Percentiles rank a stretch among this genome's conserved stretches.
These are phyloP conservation scores for Wickerhamiella vanderwaltii DNA, from an alignment of 805 yeast genomes.

Conservation along the genomic window DNA sequence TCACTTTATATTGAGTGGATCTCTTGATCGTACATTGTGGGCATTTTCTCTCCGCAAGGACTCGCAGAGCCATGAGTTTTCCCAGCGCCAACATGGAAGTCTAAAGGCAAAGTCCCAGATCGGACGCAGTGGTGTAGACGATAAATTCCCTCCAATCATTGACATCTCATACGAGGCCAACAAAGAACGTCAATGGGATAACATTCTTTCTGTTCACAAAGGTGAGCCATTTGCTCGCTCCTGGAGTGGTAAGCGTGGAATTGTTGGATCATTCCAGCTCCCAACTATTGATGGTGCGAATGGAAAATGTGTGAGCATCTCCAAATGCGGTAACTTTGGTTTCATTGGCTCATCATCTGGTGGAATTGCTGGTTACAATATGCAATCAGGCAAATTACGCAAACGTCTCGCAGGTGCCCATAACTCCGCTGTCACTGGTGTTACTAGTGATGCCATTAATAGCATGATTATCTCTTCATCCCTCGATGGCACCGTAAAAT, in stretches of 20 bases:
- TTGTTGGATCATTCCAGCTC: constrained; percentile 64
- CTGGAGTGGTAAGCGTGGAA: constrained; percentile 71
- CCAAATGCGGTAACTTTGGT: constrained; percentile 93
- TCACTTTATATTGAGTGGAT: constrained; percentile 76
- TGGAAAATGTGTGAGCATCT: constrained; percentile 63
- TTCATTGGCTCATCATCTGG: constrained; percentile 83
- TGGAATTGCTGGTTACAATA: constrained; percentile 69
- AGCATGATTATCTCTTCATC: constrained; percentile 77
- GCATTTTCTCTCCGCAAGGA: constrained; percentile 85
- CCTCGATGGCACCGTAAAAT: constrained; percentile 78
- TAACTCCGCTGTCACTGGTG: constrained; percentile 59
- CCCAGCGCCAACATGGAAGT: constrained; percentile 47
- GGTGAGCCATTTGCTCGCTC: constrained; percentile 76
- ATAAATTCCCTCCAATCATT: constrained; percentile 65
- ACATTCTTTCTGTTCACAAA: constrained; percentile 76
- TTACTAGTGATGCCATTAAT: constrained; percentile 84
- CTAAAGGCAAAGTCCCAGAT: constrained; percentile 13
- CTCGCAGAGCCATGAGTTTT: constrained; percentile 88
- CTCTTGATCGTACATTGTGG: constrained; percentile 82
- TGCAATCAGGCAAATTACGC: constrained; percentile 81
- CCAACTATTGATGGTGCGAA: constrained; percentile 65
- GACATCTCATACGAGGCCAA: constrained; percentile 60
- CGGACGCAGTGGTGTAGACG: constrained; percentile 33
- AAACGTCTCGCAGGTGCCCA: constrained; percentile 59
- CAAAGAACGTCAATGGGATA: constrained; percentile 87